These are phyloP conservation scores for Rubus idaeus DNA, from an alignment of 306 rosid genomes.

Conservation along the genomic window DNA sequence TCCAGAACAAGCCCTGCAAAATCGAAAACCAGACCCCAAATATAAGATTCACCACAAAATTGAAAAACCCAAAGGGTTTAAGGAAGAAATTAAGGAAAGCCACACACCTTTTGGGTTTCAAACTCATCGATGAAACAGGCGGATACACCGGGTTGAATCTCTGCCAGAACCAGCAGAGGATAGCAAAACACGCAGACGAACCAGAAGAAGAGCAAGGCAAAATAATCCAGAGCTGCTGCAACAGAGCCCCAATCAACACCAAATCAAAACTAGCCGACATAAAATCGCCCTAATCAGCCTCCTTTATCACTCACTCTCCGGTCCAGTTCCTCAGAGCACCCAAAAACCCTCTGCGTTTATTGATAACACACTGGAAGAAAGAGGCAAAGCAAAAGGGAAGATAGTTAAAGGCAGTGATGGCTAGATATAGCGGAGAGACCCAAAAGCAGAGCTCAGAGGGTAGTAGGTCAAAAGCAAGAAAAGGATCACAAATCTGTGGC, in stretches of 20 bases:
- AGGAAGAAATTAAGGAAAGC: background rate
- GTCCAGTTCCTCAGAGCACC: slow-evolving; percentile 15
- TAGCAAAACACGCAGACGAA: background rate
- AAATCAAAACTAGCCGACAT: slow-evolving; percentile 79
- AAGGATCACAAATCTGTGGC: slow-evolving; percentile 53
- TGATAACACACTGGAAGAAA: background rate
- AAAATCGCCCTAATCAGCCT: slow-evolving; percentile 46
- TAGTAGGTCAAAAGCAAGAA: slow-evolving; percentile 10
- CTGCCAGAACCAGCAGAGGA: slow-evolving; percentile 35
- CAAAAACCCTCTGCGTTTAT: slow-evolving; percentile 3
- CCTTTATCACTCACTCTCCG: slow-evolving; percentile 15
- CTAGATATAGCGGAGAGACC: background rate
- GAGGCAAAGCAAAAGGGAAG: background rate
- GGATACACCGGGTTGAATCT: slow-evolving; percentile 37
- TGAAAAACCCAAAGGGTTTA: slow-evolving; percentile 1
- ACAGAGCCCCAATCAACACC: slow-evolving; percentile 64
- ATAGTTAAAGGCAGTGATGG: background rate
- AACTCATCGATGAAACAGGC: slow-evolving; percentile 71
- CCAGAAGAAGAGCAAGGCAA: background rate
- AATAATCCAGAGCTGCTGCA: slow-evolving; percentile 54
- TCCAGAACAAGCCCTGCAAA: slow-evolving; percentile 73
- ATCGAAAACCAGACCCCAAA: background rate
- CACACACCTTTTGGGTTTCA: slow-evolving; percentile 68
- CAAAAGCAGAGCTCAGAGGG: too few relatives aligned
- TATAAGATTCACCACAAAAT: background rate